phyloP scores from a whole-genome alignment of 495 filamentous ascomycete species.

The Neurospora sp. region DNA sequence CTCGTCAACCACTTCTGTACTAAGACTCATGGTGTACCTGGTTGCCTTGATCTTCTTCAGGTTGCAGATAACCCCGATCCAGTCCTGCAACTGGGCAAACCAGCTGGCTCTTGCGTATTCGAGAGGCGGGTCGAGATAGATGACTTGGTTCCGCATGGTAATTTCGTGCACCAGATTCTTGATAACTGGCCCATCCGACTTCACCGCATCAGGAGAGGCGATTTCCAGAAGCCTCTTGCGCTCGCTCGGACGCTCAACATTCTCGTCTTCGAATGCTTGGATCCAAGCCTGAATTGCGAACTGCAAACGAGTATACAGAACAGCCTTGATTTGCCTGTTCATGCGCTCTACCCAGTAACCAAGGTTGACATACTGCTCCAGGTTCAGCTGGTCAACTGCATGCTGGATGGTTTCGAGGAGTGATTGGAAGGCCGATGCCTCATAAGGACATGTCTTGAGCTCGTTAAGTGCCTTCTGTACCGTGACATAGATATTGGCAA shows the following conservation, averaged over 20 bases:
- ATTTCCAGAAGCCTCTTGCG: conserved; percentile 31
- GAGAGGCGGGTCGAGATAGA: conserved; percentile 86
- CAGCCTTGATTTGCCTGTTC: conserved; percentile 71
- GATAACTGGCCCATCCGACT: conserved; percentile 44
- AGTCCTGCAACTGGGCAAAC: conserved; percentile 84
- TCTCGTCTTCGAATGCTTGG: conserved; percentile 60
- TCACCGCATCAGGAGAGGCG: conserved; percentile 16
- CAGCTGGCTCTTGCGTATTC: conserved; percentile 89
- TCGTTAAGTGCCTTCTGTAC: conserved; percentile 75
- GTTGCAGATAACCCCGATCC: conserved; percentile 87
- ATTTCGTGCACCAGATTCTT: conserved; percentile 77
- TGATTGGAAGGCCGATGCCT: conserved; percentile 59
- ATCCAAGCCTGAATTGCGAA: conserved; percentile 80
- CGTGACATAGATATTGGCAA: conserved; percentile 68
- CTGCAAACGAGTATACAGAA: conserved; percentile 64
- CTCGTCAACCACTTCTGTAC: conserved; percentile 52
- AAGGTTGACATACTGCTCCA: conserved; percentile 91
- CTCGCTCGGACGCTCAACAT: conserved; percentile 36
- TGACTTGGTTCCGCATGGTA: conserved; percentile 91
- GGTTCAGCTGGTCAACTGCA: conserved; percentile 85
- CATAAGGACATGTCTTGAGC: conserved; percentile 77
- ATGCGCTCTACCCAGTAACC: conserved; percentile 75
- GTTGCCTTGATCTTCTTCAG: conserved; percentile 87
- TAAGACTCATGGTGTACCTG: conserved; percentile 79
- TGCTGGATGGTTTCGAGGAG: conserved; percentile 77